These are phyloP conservation scores for Zanthoxylum bungeanum DNA, from an alignment of 345 rosid genomes.

Conservation along the genomic window DNA sequence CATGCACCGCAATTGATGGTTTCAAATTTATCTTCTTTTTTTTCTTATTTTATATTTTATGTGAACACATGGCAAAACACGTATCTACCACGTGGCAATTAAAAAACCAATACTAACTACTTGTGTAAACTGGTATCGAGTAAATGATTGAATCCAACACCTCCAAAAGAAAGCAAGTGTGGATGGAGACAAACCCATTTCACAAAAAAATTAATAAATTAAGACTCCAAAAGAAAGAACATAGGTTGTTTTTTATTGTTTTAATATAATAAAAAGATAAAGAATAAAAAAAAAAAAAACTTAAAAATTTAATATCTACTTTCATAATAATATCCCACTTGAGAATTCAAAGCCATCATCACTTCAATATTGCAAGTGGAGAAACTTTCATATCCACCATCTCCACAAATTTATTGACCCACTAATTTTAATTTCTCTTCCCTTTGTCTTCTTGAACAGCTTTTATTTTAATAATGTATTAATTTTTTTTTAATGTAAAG, in stretches of 20 bases:
- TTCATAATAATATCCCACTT: conserved; percentile 19
- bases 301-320: conserved; percentile 17
- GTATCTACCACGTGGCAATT: not conserved
- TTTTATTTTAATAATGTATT: not conserved
- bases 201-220: not conserved
- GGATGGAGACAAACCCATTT: not conserved
- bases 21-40: not conserved
- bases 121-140: conserved; percentile 2
- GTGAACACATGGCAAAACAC: not conserved
- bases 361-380: conserved; percentile 42
- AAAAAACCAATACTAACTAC: too few species aligned
- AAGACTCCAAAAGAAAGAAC: not conserved
- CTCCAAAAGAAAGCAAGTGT: not conserved
- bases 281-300: not conserved
- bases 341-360: conserved; percentile 38
- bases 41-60: not conserved
- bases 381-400: conserved; percentile 32
- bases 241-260: conserved; percentile 8
- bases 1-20: not conserved
- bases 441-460: conserved; percentile 12
- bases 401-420: conserved; percentile 27
- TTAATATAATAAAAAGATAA: not conserved
- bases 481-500: too few species aligned
- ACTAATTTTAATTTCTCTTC: not conserved
- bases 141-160: conserved; percentile 17